Evolutionary conservation across 768 basidiomycete species (phyloP), one percentile per base, ranked within the genome.

Genomic region (Serendipita sp.): DNA sequence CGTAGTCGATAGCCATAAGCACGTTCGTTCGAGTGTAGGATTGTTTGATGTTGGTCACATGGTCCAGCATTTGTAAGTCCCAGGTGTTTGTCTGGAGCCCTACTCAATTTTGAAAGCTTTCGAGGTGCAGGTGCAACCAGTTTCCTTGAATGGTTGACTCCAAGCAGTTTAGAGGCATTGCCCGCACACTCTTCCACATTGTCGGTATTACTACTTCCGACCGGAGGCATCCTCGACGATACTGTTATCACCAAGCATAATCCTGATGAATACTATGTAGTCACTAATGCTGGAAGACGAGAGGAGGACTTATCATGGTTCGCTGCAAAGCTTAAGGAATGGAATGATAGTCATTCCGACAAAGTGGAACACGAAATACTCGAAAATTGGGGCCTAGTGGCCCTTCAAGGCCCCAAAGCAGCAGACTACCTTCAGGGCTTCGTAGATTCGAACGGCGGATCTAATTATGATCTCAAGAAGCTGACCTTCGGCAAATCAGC

Each of bases 11-110:
- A 92, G 90, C 69, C 95, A 99, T 74, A 83, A 86, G 51, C 88
- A 97, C 70, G 89, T 94, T 62, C 85, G 96, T 46, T 81, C 76
- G 11, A 81, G 80, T 41, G 89, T 83, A 0, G 93, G 93, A 0
- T 78, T 99, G 36, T 99, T 99, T 73, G 96, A 99, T 71, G 96
- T 99, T 32, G 91, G 91, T 23, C 96, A 99, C 74, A 99, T 99
- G 95, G 89, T 98, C 15, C 95, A 98, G 73, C 83, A 85, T 38
- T 87, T 84, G 91, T 92, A 70, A 56, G 81, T 65, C 64, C n/a
- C 51, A 23, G 1, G 2, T 3, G n/a, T n/a, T n/a, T 58, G 16
- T 41, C 23, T 3, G 35, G 13, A 41, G 65, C 41, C 41, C 13
- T 41, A 41, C 41, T 41, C 7, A 41, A 7, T 2, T 41, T 13